Conservation (phyloP, 2,329 filamentous ascomycete genomes). For the Sphaerulina populicola region DNA sequence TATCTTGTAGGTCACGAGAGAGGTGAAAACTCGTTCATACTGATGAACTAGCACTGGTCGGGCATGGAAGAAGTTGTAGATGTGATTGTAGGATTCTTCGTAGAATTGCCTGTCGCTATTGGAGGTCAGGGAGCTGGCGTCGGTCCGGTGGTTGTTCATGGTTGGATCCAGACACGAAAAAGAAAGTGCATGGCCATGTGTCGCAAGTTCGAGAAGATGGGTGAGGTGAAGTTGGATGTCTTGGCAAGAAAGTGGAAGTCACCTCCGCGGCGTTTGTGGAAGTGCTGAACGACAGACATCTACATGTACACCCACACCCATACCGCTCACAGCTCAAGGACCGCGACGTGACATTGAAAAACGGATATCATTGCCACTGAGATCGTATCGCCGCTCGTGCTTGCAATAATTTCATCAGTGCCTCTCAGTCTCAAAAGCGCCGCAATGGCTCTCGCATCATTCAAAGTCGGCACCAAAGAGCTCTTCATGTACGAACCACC, state of each 20-base stretch:
- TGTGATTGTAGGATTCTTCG: conserved; percentile 40
- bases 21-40: conserved; percentile 30
- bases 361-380: neutral
- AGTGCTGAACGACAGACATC: too few species aligned
- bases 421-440: neutral
- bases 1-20: neutral
- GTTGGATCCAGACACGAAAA: neutral
- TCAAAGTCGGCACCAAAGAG: conserved; percentile 31
- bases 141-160: neutral
- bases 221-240: too few species aligned
- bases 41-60: conserved; percentile 45
- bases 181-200: neutral
- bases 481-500: conserved; percentile 30
- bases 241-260: too few species aligned
- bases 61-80: conserved; percentile 44
- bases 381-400: neutral
- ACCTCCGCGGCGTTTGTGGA: too few species aligned
- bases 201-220: too few species aligned
- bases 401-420: neutral
- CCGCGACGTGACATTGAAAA: neutral
- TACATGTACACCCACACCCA: too few species aligned
- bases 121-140: conserved; percentile 5
- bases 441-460: conserved; percentile 20
- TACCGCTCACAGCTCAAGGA: too few species aligned
- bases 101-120: conserved; percentile 26